phyloP scores from a whole-genome alignment of 805 yeast species.

The Nakazawaea holstii region DNA sequence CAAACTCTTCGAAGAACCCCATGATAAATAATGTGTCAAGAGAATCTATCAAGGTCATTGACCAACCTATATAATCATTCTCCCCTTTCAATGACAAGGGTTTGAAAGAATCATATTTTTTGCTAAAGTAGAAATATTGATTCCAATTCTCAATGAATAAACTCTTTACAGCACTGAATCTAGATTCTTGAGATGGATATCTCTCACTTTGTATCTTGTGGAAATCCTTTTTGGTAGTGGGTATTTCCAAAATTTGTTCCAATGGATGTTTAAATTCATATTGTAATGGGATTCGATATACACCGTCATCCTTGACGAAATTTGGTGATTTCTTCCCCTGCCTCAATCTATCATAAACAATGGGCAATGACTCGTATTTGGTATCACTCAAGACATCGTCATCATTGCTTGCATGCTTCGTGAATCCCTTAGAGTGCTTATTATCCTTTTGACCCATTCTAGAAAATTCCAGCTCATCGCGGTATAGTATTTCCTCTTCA shows the following conservation, averaged over 20 bases:
- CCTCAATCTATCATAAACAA: constrained; percentile 5
- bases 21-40: constrained; percentile 74
- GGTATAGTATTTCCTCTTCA: not conserved
- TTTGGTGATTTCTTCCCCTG: not conserved
- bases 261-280: constrained; percentile 4
- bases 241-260: not conserved
- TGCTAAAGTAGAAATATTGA: constrained; percentile 8
- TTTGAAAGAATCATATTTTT: constrained; percentile 6
- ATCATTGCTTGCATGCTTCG: not conserved
- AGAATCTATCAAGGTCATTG: constrained; percentile 73
- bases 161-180: not conserved
- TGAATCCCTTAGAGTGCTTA: constrained; percentile 6
- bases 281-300: not conserved
- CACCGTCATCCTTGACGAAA: not conserved
- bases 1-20: constrained; percentile 56
- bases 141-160: constrained; percentile 10
- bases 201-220: constrained; percentile 1
- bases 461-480: not conserved
- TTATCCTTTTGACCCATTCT: not conserved
- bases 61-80: constrained; percentile 17
- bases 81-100: constrained; percentile 6
- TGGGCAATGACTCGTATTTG: not conserved
- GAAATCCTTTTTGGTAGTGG: not conserved
- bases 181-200: not conserved
- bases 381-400: not conserved